Base-by-base conservation (phyloP, 768 basidiomycete species). In the Sarcodon sp. region DNA sequence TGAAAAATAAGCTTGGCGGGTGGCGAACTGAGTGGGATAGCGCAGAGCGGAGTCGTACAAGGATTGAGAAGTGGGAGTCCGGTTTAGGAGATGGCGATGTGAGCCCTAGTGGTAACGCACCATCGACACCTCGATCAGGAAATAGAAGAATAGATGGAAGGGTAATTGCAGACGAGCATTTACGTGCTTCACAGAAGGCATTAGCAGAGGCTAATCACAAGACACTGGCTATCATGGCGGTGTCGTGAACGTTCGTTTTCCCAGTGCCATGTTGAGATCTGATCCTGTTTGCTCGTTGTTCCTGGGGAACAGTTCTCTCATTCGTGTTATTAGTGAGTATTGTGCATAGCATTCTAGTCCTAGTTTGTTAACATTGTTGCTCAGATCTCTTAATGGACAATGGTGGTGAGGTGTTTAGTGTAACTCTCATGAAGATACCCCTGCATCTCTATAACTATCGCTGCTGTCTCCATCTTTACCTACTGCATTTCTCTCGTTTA, bases 21-120 rank as follows among this genome's bases (percentile, higher is more conserved):
- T 87, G 85, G 82, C 73, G 80, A 47, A 71, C 75, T 33, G 88
- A 91, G 48, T 87, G 81, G 74, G 88, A 91, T 54, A 85, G 80
- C 52, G 88, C 87, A 36, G 88, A 91, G 59, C 74, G 77, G 43
- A 91, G 88, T 57, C 74, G 83, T 33, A 57, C 70, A 50, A 76
- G 69, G 60, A 87, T 91, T 48, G 86, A 87, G 62, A 73, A 69
- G 59, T 90, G 89, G 89, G 88, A 91, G 57, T 71, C 76, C 7
- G 84, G 77, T 1, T 59, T 72, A 18, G 62, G 64, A 50, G 76
- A 75, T 27, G 69, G 66, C 9, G 66, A 65, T 15, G 64, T 64
- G 39, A 61, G 50, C 49, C 55, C 55, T 31, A 53, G 63, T 18
- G 46, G 58, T 21, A 63, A 66, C 18, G 64, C 66, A 6, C 57